Evolutionary conservation across 306 rosid genomes (phyloP).

Genomic region (Vigna nakashimae): DNA sequence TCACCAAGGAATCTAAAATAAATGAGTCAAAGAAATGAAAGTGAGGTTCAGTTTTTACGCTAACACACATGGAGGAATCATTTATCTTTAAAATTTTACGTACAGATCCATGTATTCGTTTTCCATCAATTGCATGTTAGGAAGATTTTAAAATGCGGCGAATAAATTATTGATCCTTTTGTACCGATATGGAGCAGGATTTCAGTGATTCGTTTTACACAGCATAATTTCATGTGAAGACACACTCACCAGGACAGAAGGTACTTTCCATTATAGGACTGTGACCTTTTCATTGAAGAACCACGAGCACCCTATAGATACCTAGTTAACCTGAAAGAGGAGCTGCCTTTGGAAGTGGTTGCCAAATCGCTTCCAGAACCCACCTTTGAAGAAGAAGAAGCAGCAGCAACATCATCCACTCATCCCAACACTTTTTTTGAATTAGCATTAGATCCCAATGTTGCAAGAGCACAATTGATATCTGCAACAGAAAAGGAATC

Average conservation of each 20-base stretch:
- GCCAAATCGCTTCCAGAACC: constrained; percentile 45
- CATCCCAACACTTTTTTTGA: constrained; percentile 29
- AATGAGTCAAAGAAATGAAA: background rate
- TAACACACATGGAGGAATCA: background rate
- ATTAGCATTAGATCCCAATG: constrained; percentile 35
- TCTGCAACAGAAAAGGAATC: constrained; percentile 58
- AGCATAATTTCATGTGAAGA: constrained; percentile 10
- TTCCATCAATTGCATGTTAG: background rate
- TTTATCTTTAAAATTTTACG: too few species aligned
- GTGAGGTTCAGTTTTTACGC: background rate
- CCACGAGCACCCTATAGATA: constrained; percentile 47
- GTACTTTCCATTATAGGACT: constrained; percentile 65
- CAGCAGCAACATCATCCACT: constrained; percentile 1
- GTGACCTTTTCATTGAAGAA: constrained; percentile 72
- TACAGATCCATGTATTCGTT: background rate
- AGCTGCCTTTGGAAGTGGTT: constrained; percentile 50
- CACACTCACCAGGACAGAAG: constrained; percentile 34
- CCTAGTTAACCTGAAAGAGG: constrained; percentile 57
- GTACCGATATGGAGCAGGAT: background rate
- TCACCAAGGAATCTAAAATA: background rate
- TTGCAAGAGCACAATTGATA: constrained; percentile 47
- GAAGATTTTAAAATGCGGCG: background rate
- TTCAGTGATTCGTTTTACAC: background rate
- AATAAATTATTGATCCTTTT: background rate
- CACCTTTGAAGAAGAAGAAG: constrained; percentile 29